Base-by-base conservation (phyloP, 768 basidiomycete species). In the Agrocybe pediades region DNA sequence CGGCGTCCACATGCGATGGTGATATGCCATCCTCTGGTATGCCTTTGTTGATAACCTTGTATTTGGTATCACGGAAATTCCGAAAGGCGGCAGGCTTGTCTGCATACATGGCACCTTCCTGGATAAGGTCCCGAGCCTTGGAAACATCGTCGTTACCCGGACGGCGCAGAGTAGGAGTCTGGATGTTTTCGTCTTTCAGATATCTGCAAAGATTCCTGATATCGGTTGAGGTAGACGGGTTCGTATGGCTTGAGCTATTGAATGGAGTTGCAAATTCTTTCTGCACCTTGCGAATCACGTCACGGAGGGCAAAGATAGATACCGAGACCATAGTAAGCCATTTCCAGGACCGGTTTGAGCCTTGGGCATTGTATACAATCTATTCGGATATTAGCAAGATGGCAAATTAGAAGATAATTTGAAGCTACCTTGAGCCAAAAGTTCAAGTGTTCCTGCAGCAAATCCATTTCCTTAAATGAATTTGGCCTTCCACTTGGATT, bases 401-500 rank as follows among this genome's bases (percentile, higher is more conserved):
- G 3, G 4, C 24, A 20, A 15, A 7, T 9, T 36, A 3, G 26
- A 25, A 11, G 5, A 43, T 16, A 41, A 26, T 27, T 36, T 13
- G 19, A 21, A 45, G 43, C 40, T 17, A 65, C 64, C 54, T 68
- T 67, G 1, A 50, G 41, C 62, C 63, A 68, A 36, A 64, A 66
- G 24, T 65, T 65, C 46, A 46, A 48, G 40, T 64, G 62, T 41
- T 64, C 62, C 41, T 63, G 55, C 1, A 62, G 47, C 33, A 66
- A 54, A 49, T 67, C 66, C 44, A 68, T 60, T 41, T 66, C 65
- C 33, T 63, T 63, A 54, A 66, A 68, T 5, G 54, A 51, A 24
- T 60, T 46, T 1, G 20, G 6, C 1, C 44, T 36, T 0, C 64
- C 64, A 30, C 2, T 39, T 1, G 61, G 45, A 46, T 68, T 68